Evolutionary conservation across 108 stramenopile genomes (phyloP), one percentile per base, ranked within the genome.

Genomic region (Skeletonema grethae): DNA sequence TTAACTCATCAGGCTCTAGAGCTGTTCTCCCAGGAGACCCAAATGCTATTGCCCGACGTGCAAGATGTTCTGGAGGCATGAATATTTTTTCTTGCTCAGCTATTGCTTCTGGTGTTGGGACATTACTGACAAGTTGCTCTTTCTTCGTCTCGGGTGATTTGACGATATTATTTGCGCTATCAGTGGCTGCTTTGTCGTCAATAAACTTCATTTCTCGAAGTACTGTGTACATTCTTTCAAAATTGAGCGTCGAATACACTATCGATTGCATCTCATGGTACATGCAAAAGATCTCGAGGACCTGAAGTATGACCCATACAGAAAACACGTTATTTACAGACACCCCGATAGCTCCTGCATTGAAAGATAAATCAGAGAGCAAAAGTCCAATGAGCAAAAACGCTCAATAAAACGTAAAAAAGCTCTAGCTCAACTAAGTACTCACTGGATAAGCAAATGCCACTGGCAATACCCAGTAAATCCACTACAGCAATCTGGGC

Each of bases 401-500:
- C 3, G 68, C 20, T 13, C 41, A 48, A 30, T 61, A 25, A 16
- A 65, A 63, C 18, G 63, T 34, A 12, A 39, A 7, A 22, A 8
- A n/a, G 8, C 50, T 24, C 61, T 15, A 56, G 35, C 5, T 22
- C 18, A 16, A 45, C 3, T 63, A 16, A 45, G 7, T 63, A 81
- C 79, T 81, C 70, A 82, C 82, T 87, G 12, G 90, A 86, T 55
- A 96, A 64, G 28, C 63, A 72, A 15, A 97, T 92, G 0, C 97
- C 97, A 65, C 86, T 82, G 4, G 81, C 66, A 70, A 97, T 92
- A 15, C 97, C 97, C 8, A 95, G 59, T 30, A 97, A 75, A 74
- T 97, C 97, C 8, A 96, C 93, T n/a, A 96, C 87, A 18, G 95
- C 94, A 83, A 95, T 97, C 73, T 96, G 96, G 16, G 97, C 97